Base-by-base conservation (phyloP, 306 rosid genomes). In the Alnus glutinosa region DNA sequence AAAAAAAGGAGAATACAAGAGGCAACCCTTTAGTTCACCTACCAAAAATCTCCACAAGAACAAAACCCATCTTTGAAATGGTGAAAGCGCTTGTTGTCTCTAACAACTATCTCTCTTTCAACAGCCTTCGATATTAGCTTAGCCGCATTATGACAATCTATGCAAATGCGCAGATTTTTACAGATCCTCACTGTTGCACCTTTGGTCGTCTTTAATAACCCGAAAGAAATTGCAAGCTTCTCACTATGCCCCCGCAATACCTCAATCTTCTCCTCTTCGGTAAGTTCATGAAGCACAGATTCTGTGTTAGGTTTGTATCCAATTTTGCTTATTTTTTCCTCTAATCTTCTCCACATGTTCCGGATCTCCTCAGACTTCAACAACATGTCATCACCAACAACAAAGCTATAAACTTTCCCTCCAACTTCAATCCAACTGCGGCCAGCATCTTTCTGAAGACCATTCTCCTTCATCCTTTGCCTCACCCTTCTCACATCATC, bases 21-120 rank as follows among this genome's bases (percentile, higher is more conserved):
- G 52, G 44, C 46, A 42, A 8, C 42, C n/a, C 9, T 16, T 44
- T 37, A 6, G 68, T 68, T 54, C 18, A 83, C 39, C 84, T 82
- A 92, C 97, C 98, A 94, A 83, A 85, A 94, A 86, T 92, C 93
- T 75, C 96, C 85, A 79, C 97, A 94, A 54, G 93, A 89, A 86
- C 97, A 94, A 28, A 55, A 16, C 71, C 93, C 98, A 18, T 84
- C 82, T 84, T 78, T 90, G 74, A 94, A 94, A 86, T 86, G 96
- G 83, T 90, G 98, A 78, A 94, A 94, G 30, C 92, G 92, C 82
- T 90, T 92, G 85, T 88, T 92, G 82, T 92, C 98, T 84, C 98
- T 89, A 62, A 94, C 84, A 75, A 92, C 12, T 64, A 90, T 92
- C 79, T 89, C 93, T 75, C 89, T 87, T 81, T 82, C 70, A 30